Base-by-base conservation (phyloP, 805 yeast genomes). In the Tetrapisispora taiwanensis region DNA sequence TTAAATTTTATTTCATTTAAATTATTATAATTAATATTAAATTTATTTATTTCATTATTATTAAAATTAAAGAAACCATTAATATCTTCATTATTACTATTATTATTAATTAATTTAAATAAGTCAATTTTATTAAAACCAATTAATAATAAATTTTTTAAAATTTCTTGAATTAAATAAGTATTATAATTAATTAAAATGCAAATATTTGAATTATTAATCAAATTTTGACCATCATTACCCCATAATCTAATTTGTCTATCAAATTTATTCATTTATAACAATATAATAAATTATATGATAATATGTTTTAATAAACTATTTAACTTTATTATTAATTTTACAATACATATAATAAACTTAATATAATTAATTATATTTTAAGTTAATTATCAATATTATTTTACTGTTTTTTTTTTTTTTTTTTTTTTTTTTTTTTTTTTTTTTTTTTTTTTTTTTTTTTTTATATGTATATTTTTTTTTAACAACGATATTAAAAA, bases 211-310 rank as follows among this genome's bases (percentile, higher is more conserved):
- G 89, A 68, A 1, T 58, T 54, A 28, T 75, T 75, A 15, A 90
- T 67, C 7, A 69, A 66, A 4, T 60, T 46, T 55, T 90, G 98
- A 3, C 97, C 98, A 10, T 71, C 61, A 0, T 73, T 55, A 1
- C 85, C 88, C 97, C 97, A 90, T 14, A 90, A 66, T 31, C 97
- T 73, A 46, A 90, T 66, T 58, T 90, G 97, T 32, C 98, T 72
- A 61, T 89, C 96, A 58, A 85, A 88, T 48, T 79, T 79, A 40
- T 70, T 69, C 53, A 55, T 56, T 22, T n/a, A n/a, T n/a, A n/a
- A n/a, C n/a, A n/a, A n/a, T n/a, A n/a, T n/a, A n/a, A n/a, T n/a
- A n/a, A n/a, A n/a, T n/a, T n/a, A n/a, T n/a, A n/a, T n/a, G n/a
- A n/a, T n/a, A n/a, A n/a, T n/a, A n/a, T n/a, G n/a, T n/a, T n/a